These are phyloP conservation scores for Lepidium didymum DNA, from an alignment of 345 rosid species.

Conservation along the genomic window DNA sequence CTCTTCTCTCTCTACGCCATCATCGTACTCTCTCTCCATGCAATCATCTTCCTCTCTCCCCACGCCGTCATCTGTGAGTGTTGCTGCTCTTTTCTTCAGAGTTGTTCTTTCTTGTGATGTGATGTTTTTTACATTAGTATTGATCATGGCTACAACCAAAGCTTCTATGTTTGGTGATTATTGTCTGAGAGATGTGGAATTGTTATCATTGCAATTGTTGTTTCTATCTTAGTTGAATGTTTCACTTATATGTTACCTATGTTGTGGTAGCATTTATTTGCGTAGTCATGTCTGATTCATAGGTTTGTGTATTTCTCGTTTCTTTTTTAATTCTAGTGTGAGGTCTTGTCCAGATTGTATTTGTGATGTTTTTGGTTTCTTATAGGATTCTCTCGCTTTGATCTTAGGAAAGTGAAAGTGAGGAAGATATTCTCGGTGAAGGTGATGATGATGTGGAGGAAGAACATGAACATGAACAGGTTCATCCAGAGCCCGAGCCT, in stretches of 20 bases:
- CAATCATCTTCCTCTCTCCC: too few species aligned
- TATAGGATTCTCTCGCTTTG: conserved; percentile 2
- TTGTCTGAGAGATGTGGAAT: background rate
- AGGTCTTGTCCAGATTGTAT: background rate
- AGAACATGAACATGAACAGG: conserved; percentile 56
- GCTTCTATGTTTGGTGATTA: too few species aligned
- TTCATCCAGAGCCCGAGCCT: conserved; percentile 40
- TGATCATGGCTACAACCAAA: too few species aligned
- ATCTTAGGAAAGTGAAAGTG: conserved; percentile 79
- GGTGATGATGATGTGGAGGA: conserved; percentile 80
- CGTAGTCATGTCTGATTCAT: background rate
- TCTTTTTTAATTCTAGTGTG: background rate
- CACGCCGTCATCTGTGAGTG: too few species aligned
- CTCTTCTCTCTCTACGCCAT: too few species aligned
- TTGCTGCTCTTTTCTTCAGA: too few species aligned
- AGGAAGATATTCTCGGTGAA: conserved; percentile 70
- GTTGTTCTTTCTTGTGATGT: too few species aligned
- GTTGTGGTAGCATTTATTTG: background rate
- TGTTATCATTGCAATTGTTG: background rate
- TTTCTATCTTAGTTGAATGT: background rate
- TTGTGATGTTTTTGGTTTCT: background rate
- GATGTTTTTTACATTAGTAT: too few species aligned
- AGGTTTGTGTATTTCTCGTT: background rate
- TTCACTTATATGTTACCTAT: background rate
- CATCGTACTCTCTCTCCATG: too few species aligned